Evolutionary conservation across 768 basidiomycete genomes (phyloP).

Genomic region (Agaricus sinodeliciosus): DNA sequence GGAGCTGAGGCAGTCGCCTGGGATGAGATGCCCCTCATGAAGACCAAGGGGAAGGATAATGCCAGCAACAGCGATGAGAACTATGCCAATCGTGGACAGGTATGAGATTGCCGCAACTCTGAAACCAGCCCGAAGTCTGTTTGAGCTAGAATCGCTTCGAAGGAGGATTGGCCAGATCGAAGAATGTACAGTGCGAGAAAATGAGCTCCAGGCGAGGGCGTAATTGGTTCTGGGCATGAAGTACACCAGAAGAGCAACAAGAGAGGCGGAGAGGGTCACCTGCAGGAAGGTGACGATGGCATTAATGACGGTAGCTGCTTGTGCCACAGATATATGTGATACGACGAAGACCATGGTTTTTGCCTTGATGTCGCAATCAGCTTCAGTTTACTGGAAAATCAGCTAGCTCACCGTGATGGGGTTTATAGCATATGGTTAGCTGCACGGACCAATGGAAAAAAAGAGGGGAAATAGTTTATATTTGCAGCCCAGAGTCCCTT

Average conservation of each 20-base stretch:
- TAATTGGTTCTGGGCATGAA: slow-evolving; percentile 12
- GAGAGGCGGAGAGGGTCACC: slow-evolving; percentile 14
- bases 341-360: slow-evolving; percentile 2
- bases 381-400: no score
- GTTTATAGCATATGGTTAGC: no score
- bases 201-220: slow-evolving; percentile 16
- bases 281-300: slow-evolving; percentile 15
- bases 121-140: background rate
- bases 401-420: background rate
- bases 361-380: background rate
- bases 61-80: background rate
- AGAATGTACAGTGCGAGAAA: slow-evolving; percentile 13
- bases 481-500: no score
- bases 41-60: background rate
- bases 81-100: background rate
- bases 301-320: slow-evolving; percentile 19
- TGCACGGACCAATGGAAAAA: no score
- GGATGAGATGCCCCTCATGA: background rate
- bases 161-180: slow-evolving; percentile 17
- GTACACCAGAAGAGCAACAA: slow-evolving; percentile 15
- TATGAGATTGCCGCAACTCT: background rate
- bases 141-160: slow-evolving; percentile 9
- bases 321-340: slow-evolving; percentile 13
- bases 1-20: background rate
- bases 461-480: no score